Evolutionary conservation across 192 early-diverging fungal species (phyloP).

Genomic region (Coemansia erecta): DNA sequence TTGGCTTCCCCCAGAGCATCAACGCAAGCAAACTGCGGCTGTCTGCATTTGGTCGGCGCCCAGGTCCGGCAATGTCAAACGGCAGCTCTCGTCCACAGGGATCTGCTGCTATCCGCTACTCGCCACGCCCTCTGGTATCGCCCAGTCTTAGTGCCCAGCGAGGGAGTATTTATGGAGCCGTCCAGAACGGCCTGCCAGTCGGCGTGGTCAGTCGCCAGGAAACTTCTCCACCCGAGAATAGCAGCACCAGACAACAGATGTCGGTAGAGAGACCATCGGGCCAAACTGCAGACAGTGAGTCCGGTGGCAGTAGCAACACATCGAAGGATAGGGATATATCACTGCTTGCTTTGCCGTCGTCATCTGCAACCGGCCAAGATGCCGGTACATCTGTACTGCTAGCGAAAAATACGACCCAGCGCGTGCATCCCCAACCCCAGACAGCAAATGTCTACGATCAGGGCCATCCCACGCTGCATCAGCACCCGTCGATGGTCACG

Average conservation of each 20-base stretch:
- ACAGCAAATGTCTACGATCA: too few relatives aligned
- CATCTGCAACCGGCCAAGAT: not conserved
- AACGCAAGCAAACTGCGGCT: constrained; percentile 12
- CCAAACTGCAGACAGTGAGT: not conserved
- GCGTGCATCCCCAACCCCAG: too few relatives aligned
- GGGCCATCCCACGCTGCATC: not conserved
- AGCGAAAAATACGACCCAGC: not conserved
- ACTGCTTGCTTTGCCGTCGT: not conserved
- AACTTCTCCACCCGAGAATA: not conserved
- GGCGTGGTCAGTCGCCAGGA: not conserved
- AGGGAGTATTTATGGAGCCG: too few relatives aligned
- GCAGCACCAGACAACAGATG: not conserved
- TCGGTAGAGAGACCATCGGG: not conserved
- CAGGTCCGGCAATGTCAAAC: constrained; percentile 13
- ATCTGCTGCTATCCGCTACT: constrained; percentile 1
- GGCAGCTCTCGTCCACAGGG: not conserved
- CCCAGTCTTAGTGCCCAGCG: not conserved
- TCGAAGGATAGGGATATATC: not conserved
- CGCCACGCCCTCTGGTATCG: not conserved
- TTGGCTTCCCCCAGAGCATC: not conserved
- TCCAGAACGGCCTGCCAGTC: not conserved
- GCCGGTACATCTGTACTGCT: not conserved
- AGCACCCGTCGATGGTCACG: not conserved
- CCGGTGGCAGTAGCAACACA: not conserved
- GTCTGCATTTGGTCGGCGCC: constrained; percentile 30